Conservation (phyloP, 1,139 yeast genomes). For the Candida sp. region DNA sequence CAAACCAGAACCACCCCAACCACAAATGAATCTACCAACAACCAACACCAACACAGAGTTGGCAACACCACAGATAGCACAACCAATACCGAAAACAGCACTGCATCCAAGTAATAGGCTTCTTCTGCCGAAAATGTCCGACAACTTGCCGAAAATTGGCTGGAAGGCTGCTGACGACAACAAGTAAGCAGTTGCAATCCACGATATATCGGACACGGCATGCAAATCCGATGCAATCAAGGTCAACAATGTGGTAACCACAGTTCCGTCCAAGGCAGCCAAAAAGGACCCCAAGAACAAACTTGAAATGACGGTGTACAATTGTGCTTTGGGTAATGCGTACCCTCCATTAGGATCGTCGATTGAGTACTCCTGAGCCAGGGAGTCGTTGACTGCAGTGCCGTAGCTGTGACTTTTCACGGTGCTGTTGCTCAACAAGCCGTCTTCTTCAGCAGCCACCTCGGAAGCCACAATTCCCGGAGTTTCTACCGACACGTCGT, state of each 20-base stretch:
- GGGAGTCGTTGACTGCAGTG: not conserved
- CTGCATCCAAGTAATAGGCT: slow-evolving; percentile 38
- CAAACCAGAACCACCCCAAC: slow-evolving; percentile 63
- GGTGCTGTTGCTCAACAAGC: slow-evolving; percentile 16
- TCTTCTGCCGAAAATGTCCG: slow-evolving; percentile 86
- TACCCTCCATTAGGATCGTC: slow-evolving; percentile 28
- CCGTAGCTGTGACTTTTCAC: slow-evolving; percentile 17
- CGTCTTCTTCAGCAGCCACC: slow-evolving; percentile 44
- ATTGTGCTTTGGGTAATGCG: slow-evolving; percentile 36
- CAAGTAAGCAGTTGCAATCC: slow-evolving; percentile 52
- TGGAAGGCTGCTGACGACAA: slow-evolving; percentile 52
- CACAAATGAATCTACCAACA: slow-evolving; percentile 58
- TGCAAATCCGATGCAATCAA: slow-evolving; percentile 48
- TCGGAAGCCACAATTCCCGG: slow-evolving; percentile 56
- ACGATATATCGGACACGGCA: slow-evolving; percentile 43
- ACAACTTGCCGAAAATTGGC: slow-evolving; percentile 84
- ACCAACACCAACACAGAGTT: slow-evolving; percentile 52
- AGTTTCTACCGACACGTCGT: slow-evolving; percentile 43
- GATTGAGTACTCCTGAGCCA: slow-evolving; percentile 14
- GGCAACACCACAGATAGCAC: slow-evolving; percentile 40
- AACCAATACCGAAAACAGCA: slow-evolving; percentile 41
- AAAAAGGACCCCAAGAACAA: slow-evolving; percentile 43
- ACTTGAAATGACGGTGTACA: slow-evolving; percentile 35
- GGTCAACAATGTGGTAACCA: slow-evolving; percentile 47
- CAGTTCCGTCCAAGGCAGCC: slow-evolving; percentile 50